Percentiles rank a stretch among this genome's conserved stretches.
Conservation (phyloP, 306 rosid genomes). For the Hippophae rhamnoides region DNA sequence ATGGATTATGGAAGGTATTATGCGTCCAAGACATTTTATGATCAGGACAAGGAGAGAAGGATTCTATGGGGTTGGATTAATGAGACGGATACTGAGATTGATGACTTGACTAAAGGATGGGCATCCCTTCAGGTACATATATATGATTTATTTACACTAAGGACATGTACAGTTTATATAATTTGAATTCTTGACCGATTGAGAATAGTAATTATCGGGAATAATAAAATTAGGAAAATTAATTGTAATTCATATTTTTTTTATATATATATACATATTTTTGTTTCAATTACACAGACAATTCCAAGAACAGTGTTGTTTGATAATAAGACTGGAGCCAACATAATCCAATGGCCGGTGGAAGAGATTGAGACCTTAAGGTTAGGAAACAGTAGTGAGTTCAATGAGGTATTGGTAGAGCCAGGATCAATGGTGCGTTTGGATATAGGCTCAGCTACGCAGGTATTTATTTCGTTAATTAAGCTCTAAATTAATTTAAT, state of each 20-base stretch:
- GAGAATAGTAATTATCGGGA: no score
- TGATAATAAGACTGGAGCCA: constrained; percentile 51
- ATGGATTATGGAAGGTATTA: constrained; percentile 76
- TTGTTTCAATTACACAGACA: constrained; percentile 26
- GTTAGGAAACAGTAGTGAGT: constrained; percentile 24
- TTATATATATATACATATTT: neutral
- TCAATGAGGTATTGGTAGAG: constrained; percentile 35
- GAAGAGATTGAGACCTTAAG: constrained; percentile 75
- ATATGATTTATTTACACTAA: neutral
- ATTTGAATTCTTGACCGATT: no score
- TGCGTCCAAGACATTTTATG: constrained; percentile 79
- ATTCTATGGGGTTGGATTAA: constrained; percentile 71
- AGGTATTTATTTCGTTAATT: constrained; percentile 27
- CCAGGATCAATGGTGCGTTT: constrained; percentile 60
- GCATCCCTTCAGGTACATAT: constrained; percentile 61
- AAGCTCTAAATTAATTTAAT: neutral
- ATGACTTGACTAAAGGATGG: constrained; percentile 70
- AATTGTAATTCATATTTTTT: no score
- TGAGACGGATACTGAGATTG: constrained; percentile 55
- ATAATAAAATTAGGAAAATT: no score
- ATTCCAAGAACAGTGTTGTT: constrained; percentile 69
- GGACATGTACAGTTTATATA: no score
- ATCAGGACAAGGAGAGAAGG: constrained; percentile 50
- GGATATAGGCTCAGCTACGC: constrained; percentile 55
- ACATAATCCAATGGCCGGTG: constrained; percentile 74